Conservation (phyloP, 73 alveolate genomes). For the Breviolum minutum region DNA sequence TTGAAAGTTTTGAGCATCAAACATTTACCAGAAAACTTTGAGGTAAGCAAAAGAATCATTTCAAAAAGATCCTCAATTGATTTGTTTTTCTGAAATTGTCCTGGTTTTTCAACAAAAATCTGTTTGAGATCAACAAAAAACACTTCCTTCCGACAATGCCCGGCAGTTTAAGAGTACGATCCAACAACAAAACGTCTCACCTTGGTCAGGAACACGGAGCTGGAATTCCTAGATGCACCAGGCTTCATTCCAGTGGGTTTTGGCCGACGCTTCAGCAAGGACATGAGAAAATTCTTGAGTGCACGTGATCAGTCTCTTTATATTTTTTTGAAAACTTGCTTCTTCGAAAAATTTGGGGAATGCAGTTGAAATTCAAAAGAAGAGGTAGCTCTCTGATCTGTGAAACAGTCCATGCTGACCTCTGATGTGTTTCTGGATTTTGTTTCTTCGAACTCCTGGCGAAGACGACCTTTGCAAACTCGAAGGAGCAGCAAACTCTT, state of each 20-base stretch:
- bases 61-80: too few species aligned
- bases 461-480: neutral
- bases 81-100: too few species aligned
- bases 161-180: too few species aligned
- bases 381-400: neutral
- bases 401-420: too few species aligned
- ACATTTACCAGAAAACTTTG: too few species aligned
- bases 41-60: neutral
- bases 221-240: constrained; percentile 85
- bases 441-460: too few species aligned
- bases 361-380: neutral
- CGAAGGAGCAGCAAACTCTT: constrained; percentile 58
- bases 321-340: neutral
- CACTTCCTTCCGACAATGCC: neutral
- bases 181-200: too few species aligned
- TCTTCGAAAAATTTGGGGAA: neutral
- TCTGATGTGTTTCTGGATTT: too few species aligned
- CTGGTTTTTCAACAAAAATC: neutral
- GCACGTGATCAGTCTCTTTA: too few species aligned
- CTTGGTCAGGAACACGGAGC: constrained; percentile 62
- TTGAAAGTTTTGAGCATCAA: too few species aligned
- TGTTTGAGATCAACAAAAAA: neutral
- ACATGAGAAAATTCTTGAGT: neutral
- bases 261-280: constrained; percentile 75
- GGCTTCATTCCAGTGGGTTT: constrained; percentile 80